Evolutionary conservation across 768 basidiomycete species (phyloP), one percentile per base, ranked within the genome.

Genomic region (Pleurotus cornucopiae): DNA sequence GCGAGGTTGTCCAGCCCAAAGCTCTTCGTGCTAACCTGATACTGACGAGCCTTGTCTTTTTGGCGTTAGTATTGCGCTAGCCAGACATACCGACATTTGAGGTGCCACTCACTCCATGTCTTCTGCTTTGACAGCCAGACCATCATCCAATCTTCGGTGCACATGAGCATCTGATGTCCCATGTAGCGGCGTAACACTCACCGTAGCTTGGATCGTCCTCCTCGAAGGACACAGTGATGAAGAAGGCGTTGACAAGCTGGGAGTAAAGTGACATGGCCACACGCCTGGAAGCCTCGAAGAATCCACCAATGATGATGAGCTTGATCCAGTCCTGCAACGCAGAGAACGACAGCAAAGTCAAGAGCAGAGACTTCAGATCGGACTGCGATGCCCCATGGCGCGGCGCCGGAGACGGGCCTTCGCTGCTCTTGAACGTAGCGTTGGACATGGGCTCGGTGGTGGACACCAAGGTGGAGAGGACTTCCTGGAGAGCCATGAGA

Each of bases 91-190:
- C 1, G 30, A 34, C 30, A 34, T 34, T 34, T 11, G 30, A 34
- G 30, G 13, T 18, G 7, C 5, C 25, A 63, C 80, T 57, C 54
- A 78, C 81, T 69, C 80, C 81, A 85, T 13, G 76, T 69, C 11
- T 80, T 79, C 34, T 81, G 78, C 46, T 73, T 73, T n/a, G 81
- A 77, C 0, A 85, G 59, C 83, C 83, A 86, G 43, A 73, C 68
- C 67, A 84, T 71, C 49, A 86, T 73, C 84, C 84, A 86, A 2
- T 72, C 82, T 84, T 51, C 30, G 20, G 6, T n/a, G 18, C 9
- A 52, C 6, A 34, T 56, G 12, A 46, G 55, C 16, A 12, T 54
- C 13, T 7, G 37, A 13, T 34, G 37, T 37, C 39, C 49, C 20
- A 54, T 13, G 46, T n/a, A 40, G 3, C 34, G 49, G 45, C 57